Percentiles rank a stretch among this genome's conserved stretches.
These are phyloP conservation scores for Acer yangbiense DNA, from an alignment of 345 rosid genomes.

Conservation along the genomic window DNA sequence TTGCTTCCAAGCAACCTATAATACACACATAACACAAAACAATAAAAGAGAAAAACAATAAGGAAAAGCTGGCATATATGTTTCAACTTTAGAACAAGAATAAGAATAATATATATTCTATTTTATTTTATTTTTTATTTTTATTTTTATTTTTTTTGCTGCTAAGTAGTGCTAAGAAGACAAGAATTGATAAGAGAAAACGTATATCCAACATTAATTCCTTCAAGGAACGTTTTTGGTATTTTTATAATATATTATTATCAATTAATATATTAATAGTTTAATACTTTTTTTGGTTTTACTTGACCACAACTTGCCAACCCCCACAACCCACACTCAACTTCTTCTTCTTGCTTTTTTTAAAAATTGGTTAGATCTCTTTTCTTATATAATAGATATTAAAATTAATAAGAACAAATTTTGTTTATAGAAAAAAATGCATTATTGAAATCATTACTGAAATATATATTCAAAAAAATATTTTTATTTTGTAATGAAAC, in stretches of 20 bases:
- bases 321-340: not conserved
- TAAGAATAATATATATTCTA: not conserved
- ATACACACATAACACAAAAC: not conserved
- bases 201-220: conserved; percentile 2
- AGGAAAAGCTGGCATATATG: not conserved
- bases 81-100: not conserved
- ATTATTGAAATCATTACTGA: not conserved
- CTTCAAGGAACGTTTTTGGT: not conserved
- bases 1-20: conserved; percentile 18
- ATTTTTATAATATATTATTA: not conserved
- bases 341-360: too few relatives aligned
- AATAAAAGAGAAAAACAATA: not conserved
- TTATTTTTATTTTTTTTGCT: too few relatives aligned
- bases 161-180: not conserved
- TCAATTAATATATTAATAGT: too few relatives aligned
- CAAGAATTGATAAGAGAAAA: not conserved
- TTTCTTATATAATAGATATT: too few relatives aligned
- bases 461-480: too few relatives aligned
- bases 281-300: not conserved
- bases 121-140: too few relatives aligned
- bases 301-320: conserved; percentile 11
- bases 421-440: too few relatives aligned
- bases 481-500: too few relatives aligned
- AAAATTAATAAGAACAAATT: too few relatives aligned
- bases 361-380: too few relatives aligned